Evolutionary conservation across 129 eudicot species (phyloP).

Genomic region (Calendula officinalis): DNA sequence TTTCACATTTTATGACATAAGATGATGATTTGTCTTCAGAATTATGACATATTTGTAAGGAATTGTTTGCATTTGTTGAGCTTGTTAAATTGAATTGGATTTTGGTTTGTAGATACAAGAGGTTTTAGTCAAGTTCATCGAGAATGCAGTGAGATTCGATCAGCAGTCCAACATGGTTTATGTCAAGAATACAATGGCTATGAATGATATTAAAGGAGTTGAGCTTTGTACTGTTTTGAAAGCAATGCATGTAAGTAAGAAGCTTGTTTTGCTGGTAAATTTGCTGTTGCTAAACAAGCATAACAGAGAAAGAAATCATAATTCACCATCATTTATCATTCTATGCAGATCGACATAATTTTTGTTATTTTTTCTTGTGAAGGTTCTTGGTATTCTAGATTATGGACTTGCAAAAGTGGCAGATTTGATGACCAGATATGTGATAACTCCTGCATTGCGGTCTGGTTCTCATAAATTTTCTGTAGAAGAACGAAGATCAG

Average conservation of each 20-base stretch:
- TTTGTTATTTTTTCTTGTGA: conserved; percentile 17
- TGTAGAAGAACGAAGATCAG: conserved; percentile 42
- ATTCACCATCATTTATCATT: too few relatives aligned
- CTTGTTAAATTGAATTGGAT: conserved; percentile 43
- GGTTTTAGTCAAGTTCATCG: conserved; percentile 62
- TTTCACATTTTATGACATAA: too few relatives aligned
- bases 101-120: conserved; percentile 83
- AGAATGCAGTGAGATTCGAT: conserved; percentile 74
- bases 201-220: conserved; percentile 42
- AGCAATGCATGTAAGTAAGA: conserved; percentile 88
- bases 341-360: neutral
- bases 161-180: conserved; percentile 37
- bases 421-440: conserved; percentile 69
- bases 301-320: too few relatives aligned
- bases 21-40: too few relatives aligned
- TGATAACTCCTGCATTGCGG: conserved; percentile 55
- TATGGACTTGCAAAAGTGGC: conserved; percentile 92
- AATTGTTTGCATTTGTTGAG: conserved; percentile 20
- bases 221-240: conserved; percentile 69
- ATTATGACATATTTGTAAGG: neutral
- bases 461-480: conserved; percentile 41
- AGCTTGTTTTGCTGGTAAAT: conserved; percentile 22
- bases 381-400: conserved; percentile 81
- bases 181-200: conserved; percentile 38
- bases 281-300: too few relatives aligned